Evolutionary conservation across 345 rosid genomes (phyloP), one percentile per base, ranked within the genome.

Genomic region (Arabidopsis suecica): DNA sequence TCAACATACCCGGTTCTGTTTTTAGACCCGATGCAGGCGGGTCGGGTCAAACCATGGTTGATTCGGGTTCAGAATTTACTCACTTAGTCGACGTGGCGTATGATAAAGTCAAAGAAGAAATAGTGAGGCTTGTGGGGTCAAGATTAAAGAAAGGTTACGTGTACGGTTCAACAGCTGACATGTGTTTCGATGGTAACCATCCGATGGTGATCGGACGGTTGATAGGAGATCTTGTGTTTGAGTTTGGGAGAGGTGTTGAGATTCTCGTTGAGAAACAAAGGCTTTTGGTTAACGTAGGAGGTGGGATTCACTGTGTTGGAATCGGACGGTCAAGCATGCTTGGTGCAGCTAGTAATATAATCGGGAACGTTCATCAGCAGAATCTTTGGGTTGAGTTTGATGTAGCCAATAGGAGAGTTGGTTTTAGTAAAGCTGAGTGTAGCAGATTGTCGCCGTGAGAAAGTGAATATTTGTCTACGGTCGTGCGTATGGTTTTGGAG

Each of bases 321-420:
- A 78, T 93, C 79, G 97, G 86, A 60, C 86, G 88, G 80, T 88
- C 98, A 0, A 80, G 77, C 37, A 84, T 85, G 89, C 80, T 93
- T 16, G 89, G 91, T 0, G 81, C 84, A 0, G 89, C 93, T 0
- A 85, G 95, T 65, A 93, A 93, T 16, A 90, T 93, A 50, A 83
- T 93, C 28, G 98, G 98, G 7, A 93, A 90, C 73, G 72, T 89
- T 44, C 97, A 93, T 73, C 98, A 93, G 62, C 95, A 93, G 61
- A 82, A 93, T 76, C 78, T 79, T 3, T 93, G 98, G 98, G 93
- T 90, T 41, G 97, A 93, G 72, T 93, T 81, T 77, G 98, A 93
- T 80, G 83, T 83, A 32, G 61, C 65, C 22, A 84, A 80, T 16
- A 75, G 71, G 51, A 83, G 88, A 69, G 80, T 88, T 42, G 93